Evolutionary conservation across 352 stramenopile species (phyloP), one percentile per base, ranked within the genome.

Genomic region (Globisporangium rhizosaccharum): DNA sequence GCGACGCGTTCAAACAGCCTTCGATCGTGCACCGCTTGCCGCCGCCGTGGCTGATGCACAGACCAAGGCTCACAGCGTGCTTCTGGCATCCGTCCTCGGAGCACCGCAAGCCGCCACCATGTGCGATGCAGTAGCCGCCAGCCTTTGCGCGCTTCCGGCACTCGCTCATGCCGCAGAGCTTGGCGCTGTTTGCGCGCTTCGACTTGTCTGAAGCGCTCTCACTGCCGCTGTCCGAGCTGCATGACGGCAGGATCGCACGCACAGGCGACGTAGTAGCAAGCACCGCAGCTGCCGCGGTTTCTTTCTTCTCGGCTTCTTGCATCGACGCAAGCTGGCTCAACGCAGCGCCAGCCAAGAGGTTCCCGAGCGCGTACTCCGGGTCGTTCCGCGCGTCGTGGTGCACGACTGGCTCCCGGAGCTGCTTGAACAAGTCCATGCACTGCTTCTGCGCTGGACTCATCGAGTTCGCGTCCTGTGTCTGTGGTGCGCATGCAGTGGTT

Each of bases 21-120:
- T 87, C 68, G 17, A 89, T 69, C 15, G 72, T 87, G 67, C 82
- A 94, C 51, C 85, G 80, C 59, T 90, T 89, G 57, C 85, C 85
- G 42, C 85, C 85, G 28, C 85, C 85, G 69, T 94, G 85, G 42
- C 77, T 90, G 62, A 92, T 94, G 68, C 86, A 96, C 46, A 93
- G 77, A 0, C 86, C 86, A 18, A 90, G 69, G 52, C 82, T 91
- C 46, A 92, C 80, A 0, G 84, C 87, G 63, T 92, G 82, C 62
- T 94, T 94, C 44, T 81, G 65, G 63, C 87, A 96, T 0, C 70
- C 69, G 20, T 74, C 65, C 44, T 92, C 72, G 7, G 78, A 88
- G 56, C 87, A 96, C 3, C 84, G 81, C 9, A 91, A 60, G 2
- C 84, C 84, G 48, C 82, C 84, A n/a, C 84, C 84, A 50, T 92